A percentile compares a stretch with the other conserved stretches of the same genome.
Evolutionary conservation across 805 yeast species (phyloP).

Genomic region (Saturnispora zaruensis): DNA sequence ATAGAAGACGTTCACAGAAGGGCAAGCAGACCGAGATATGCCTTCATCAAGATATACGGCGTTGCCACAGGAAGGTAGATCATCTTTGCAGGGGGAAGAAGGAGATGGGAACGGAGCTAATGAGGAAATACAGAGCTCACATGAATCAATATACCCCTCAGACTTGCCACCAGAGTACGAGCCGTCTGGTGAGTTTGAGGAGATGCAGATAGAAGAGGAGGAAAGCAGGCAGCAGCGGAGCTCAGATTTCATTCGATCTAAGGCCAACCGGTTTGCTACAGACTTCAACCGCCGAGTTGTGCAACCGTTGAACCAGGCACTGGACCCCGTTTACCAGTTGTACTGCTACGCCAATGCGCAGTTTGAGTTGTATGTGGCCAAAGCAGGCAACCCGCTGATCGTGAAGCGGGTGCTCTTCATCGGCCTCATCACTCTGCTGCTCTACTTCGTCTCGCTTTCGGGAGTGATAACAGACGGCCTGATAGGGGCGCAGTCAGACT

Average conservation of each 20-base stretch:
- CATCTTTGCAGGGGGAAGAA: neutral
- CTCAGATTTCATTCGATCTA: slow-evolving; percentile 7
- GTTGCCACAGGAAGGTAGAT: slow-evolving; percentile 1
- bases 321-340: slow-evolving; percentile 47
- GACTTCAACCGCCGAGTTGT: slow-evolving; percentile 31
- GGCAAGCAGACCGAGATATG: neutral
- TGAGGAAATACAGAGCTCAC: neutral
- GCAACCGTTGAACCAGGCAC: slow-evolving; percentile 35
- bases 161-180: slow-evolving; percentile 24
- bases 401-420: slow-evolving; percentile 72
- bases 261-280: slow-evolving; percentile 35
- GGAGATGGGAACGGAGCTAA: neutral
- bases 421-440: slow-evolving; percentile 46
- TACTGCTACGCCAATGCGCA: slow-evolving; percentile 34
- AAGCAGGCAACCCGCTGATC: slow-evolving; percentile 79
- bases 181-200: slow-evolving; percentile 22
- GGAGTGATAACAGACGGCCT: slow-evolving; percentile 42
- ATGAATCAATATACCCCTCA: slow-evolving; percentile 1
- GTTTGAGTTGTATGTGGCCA: slow-evolving; percentile 50
- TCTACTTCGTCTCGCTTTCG: slow-evolving; percentile 50
- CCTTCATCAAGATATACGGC: slow-evolving; percentile 7
- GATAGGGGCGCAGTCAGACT: slow-evolving; percentile 42
- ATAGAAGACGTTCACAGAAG: neutral
- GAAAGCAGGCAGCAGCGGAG: neutral
- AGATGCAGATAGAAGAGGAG: slow-evolving; percentile 40